Evolutionary conservation across 768 basidiomycete species (phyloP), one percentile per base, ranked within the genome.

Genomic region (Trametes gibbosa): DNA sequence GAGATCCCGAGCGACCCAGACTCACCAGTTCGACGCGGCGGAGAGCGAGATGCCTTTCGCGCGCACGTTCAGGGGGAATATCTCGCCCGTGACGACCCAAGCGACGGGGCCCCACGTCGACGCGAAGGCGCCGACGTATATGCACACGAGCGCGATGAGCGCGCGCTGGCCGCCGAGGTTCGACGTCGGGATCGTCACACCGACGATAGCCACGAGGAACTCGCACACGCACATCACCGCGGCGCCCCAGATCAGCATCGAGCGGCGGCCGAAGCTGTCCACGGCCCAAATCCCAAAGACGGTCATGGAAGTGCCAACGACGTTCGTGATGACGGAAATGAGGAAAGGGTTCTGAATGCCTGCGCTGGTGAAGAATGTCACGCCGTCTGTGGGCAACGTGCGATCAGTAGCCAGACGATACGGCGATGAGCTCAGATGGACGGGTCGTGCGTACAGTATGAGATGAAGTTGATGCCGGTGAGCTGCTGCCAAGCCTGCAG

Each of bases 221-320:
- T 94, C 88, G 79, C 90, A 94, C 66, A 93, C 60, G 65, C 82
- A 78, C 92, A 94, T 94, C 53, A 87, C 87, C 54, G 81, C 71
- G 23, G 92, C 90, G 66, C 93, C 93, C 58, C 83, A 79, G 69
- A 92, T 75, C 54, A 93, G 82, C 49, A 95, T 81, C 35, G 81
- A 79, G 56, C 92, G 85, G 62, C 92, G 90, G 66, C 92, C 92
- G 68, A 89, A 81, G 47, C 79, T 79, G 69, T 95, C 92, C 57
- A 94, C 83, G 67, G 85, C 82, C 74, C 80, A 91, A 72, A 93
- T 84, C 23, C 88, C 89, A 59, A 89, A 77, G 24, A 90, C 75
- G 39, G 93, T 95, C 75, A 86, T 90, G 70, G 79, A 77, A n/a
- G 85, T 83, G 68, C 90, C 87, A 74, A 92, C 86, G 67, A 89